A percentile compares a stretch with the other conserved stretches of the same genome.
phyloP scores from a whole-genome alignment of 805 yeast species.

The Monosporozyma siamensis region DNA sequence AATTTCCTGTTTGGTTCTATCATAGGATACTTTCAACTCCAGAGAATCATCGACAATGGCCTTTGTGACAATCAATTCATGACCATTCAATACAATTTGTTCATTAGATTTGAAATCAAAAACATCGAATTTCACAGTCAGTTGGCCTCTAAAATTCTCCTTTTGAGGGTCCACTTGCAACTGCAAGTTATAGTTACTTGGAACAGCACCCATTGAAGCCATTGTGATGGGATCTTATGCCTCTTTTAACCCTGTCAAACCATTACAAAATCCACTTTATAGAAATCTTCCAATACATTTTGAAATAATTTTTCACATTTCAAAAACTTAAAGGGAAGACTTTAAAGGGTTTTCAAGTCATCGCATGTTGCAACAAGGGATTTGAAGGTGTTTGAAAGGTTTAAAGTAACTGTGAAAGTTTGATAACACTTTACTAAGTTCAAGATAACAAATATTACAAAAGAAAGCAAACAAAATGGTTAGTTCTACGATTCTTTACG shows the following conservation, averaged over 20 bases:
- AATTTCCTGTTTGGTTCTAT: slow-evolving; percentile 9
- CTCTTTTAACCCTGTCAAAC: no score
- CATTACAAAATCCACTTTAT: no score
- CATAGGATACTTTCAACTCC: slow-evolving; percentile 20
- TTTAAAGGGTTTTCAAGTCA: no score
- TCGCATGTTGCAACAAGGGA: no score
- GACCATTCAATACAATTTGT: slow-evolving; percentile 20
- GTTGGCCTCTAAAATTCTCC: slow-evolving; percentile 39
- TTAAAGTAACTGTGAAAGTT: no score
- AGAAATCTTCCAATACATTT: no score
- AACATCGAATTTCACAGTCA: slow-evolving; percentile 6
- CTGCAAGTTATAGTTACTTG: slow-evolving; percentile 34
- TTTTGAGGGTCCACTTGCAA: slow-evolving; percentile 36
- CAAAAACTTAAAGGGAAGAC: no score
- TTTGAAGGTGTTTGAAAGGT: background rate
- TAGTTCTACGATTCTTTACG: background rate
- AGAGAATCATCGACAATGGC: slow-evolving; percentile 30
- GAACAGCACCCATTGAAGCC: no score
- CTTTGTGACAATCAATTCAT: slow-evolving; percentile 30
- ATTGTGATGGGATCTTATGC: no score
- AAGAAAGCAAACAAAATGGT: background rate
- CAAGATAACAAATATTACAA: background rate
- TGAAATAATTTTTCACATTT: no score
- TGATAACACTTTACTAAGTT: no score
- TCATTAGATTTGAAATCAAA: no score